Evolutionary conservation across 2,329 filamentous ascomycete species (phyloP), one percentile per base, ranked within the genome.

Genomic region (Epichloe sp.): DNA sequence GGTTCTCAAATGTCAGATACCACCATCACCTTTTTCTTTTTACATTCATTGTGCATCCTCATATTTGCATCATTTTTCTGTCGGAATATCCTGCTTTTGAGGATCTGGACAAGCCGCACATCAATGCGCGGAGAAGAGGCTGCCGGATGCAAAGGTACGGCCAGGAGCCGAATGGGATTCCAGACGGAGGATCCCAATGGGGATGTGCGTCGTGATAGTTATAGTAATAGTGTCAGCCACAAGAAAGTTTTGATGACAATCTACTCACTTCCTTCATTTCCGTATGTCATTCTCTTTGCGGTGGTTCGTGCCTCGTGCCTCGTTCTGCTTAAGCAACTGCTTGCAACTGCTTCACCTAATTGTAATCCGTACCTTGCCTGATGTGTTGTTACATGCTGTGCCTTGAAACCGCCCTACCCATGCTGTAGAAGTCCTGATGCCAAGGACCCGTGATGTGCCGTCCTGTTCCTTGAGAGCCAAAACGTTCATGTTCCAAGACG

Each of bases 121-220:
- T 49, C 14, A 19, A 17, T 19, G 38, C 2, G 34, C 48, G 50
- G 52, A 54, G 53, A 50, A 53, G 50, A 45, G 53, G 50, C 53
- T 57, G 49, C 50, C 50, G 37, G 44, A 36, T 49, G 36, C 43
- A 26, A 52, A 43, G 46, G 42, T 42, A 44, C 50, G 50, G 50
- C 50, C 50, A 19, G 47, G 50, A 52, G 50, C 50, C 49, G 47
- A 45, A 42, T 41, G 47, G 41, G 48, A 44, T 51, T 40, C n/a
- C 21, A 43, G 41, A 50, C 52, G 40, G 45, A 35, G 23, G n/a
- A 41, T 15, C 8, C 7, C 19, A 15, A 49, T 38, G 38, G 43
- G 53, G 48, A 53, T 53, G 43, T 49, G 47, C 44, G 49, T 58
- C 60, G 57, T 59, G 57, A 61, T 63, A 65, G 62, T 58, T 61